Base-by-base conservation (phyloP, 2,329 filamentous ascomycete species). In the Microcera coccophila region DNA sequence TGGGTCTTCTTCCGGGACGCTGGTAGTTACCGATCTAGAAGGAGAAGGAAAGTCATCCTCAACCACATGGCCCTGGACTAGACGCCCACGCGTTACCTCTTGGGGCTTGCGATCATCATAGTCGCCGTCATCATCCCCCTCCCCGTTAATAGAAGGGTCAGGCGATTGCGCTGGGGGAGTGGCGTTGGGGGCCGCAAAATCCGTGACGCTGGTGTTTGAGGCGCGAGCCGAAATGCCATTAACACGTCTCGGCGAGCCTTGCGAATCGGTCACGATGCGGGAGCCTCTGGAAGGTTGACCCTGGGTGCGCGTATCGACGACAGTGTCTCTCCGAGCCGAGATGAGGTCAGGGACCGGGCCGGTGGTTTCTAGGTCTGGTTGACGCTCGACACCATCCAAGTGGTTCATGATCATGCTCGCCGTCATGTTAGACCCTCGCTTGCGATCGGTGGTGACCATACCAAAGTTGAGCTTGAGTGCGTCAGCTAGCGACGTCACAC, bases 401-500 rank as follows among this genome's bases (percentile, higher is more conserved):
- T 84, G 81, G 41, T 71, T 75, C 68, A 87, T 79, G 52, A 95
- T 84, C 67, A 87, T 84, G 64, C 89, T 95, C 37, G 84, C 81
- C 34, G 81, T 79, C 81, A 90, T 84, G 47, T 84, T 84, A 36
- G 81, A 79, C 28, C 75, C 72, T 40, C 85, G 75, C 60, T 81
- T 82, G 55, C 81, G 77, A 56, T 94, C 89, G 5, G 89, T 94
- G 3, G 88, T 94, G 42, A 98, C 90, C 62, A 98, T 90, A 54
- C 93, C 93, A 57, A 98, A 98, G 72, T 94, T 97, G 56, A 98
- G 79, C 75, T 97, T 97, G 56, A 98, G 70, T 3, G 90, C 90
- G 70, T 98, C 93, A 48, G 93, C 93, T 41, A 98, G 74, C 20
- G 91, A 96, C 12, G 93, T 98, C 29, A 97, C 93, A 53, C 93